Evolutionary conservation across 2,329 filamentous ascomycete species (phyloP).

Genomic region (Juglanconis oblonga): DNA sequence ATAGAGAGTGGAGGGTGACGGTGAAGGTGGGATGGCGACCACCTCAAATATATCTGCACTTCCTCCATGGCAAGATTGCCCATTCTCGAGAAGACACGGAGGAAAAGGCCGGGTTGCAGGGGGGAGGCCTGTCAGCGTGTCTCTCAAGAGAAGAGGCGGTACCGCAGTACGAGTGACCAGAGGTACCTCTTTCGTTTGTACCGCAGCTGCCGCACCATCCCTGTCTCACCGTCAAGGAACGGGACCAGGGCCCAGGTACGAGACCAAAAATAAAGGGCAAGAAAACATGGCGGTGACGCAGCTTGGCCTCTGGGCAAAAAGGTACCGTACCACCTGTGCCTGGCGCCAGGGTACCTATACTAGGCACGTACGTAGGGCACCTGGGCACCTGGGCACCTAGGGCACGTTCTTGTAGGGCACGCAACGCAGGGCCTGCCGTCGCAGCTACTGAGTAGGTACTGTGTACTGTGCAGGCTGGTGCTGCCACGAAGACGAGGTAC

Average conservation of each 20-base stretch:
- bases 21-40: not conserved
- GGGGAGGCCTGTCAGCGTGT: not conserved
- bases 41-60: constrained; percentile 7
- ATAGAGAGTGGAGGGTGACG: not conserved
- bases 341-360: not conserved
- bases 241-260: constrained; percentile 16
- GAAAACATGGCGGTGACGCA: constrained; percentile 19
- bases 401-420: no score
- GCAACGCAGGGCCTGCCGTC: no score
- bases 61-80: constrained; percentile 4
- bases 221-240: constrained; percentile 14
- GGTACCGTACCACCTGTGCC: constrained; percentile 2
- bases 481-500: constrained; percentile 1
- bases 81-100: not conserved
- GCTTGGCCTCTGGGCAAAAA: constrained; percentile 2
- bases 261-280: constrained; percentile 13
- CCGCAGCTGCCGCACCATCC: constrained; percentile 18
- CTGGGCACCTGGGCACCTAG: no score
- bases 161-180: constrained; percentile 6
- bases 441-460: no score
- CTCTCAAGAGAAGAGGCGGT: not conserved
- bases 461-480: not conserved
- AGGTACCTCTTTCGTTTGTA: constrained; percentile 18
- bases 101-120: not conserved
- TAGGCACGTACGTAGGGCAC: not conserved